phyloP scores from a whole-genome alignment of 2,329 filamentous ascomycete genomes.

The Rutstroemia sp. region DNA sequence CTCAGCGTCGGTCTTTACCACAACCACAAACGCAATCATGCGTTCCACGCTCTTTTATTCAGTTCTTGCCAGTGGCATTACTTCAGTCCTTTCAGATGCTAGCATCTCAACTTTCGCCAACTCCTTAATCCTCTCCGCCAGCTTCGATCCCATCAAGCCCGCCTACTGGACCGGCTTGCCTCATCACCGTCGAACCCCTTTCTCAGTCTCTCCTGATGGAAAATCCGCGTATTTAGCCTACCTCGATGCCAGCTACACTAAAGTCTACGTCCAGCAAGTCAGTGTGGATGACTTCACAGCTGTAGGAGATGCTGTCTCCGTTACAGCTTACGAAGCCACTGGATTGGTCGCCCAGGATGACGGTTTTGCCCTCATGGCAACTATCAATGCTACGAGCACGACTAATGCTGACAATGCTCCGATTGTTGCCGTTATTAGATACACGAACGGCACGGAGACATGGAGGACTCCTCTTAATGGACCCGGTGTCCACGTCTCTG shows the following conservation, averaged over 20 bases:
- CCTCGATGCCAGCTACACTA: conserved; percentile 46
- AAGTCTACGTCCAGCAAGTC: conserved; percentile 50
- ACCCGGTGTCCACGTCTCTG: conserved; percentile 40
- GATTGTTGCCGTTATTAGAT: conserved; percentile 52
- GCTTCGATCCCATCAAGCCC: conserved; percentile 50
- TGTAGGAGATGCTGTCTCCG: conserved; percentile 43
- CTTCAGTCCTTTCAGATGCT: conserved; percentile 15
- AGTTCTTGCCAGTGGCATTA: conserved; percentile 17
- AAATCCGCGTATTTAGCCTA: conserved; percentile 53
- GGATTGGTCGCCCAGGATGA: conserved; percentile 55
- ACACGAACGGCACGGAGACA: conserved; percentile 44
- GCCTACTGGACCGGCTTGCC: conserved; percentile 55
- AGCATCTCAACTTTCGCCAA: conserved; percentile 31
- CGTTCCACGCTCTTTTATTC: conserved; percentile 18
- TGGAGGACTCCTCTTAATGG: conserved; percentile 55
- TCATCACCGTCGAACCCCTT: conserved; percentile 55
- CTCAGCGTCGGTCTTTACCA: conserved; percentile 5
- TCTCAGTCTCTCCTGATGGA: conserved; percentile 53
- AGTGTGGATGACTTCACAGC: conserved; percentile 46
- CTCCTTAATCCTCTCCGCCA: conserved; percentile 39
- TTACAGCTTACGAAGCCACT: conserved; percentile 50
- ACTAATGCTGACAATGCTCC: conserved; percentile 39
- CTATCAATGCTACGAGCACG: conserved; percentile 43
- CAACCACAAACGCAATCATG: conserved; percentile 11
- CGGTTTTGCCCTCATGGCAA: conserved; percentile 53